Evolutionary conservation across 805 yeast genomes (phyloP), one percentile per base, ranked within the genome.

Genomic region (Candida suzukii): DNA sequence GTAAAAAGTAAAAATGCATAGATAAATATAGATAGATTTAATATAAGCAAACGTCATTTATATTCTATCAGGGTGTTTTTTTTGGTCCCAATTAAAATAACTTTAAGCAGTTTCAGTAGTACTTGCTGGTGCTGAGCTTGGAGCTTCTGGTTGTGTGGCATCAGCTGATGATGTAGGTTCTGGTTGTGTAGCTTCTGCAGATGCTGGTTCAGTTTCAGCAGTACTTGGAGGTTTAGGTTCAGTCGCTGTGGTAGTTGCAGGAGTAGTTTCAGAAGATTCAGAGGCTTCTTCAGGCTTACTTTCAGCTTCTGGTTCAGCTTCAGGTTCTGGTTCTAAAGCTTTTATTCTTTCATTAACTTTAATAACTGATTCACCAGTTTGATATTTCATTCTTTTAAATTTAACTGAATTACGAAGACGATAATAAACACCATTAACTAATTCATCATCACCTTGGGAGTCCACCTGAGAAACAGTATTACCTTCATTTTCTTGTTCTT

Each of bases 311-410:
- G 10, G 9, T 18, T 16, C 35, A 19, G 22, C 35, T 7, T 30
- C 20, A 8, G 21, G 9, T 8, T 7, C 26, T 7, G 26, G 10
- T 8, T 8, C 10, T 24, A 11, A 7, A 7, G 11, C 29, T 26
- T 26, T n/a, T 19, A 18, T 33, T n/a, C 27, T 33, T n/a, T 33
- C 10, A 7, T 33, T 33, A 7, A 31, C n/a, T 17, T 33, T 33
- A 4, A 21, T 8, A 9, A 21, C 37, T 24, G 25, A 35, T 3
- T 22, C 21, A n/a, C 50, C 49, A 21, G 22, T 37, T 24, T 39
- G 34, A 37, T 52, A 51, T 2, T 41, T 41, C 13, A 53, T 52
- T 13, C 40, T 39, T 5, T 30, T 32, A 34, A 49, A 46, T 22
- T 36, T 30, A 13, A 47, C 45, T 6, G 51, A 50, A 22, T 40